Base-by-base conservation (phyloP, 2,329 filamentous ascomycete species). In the Parastagonospora avenae region DNA sequence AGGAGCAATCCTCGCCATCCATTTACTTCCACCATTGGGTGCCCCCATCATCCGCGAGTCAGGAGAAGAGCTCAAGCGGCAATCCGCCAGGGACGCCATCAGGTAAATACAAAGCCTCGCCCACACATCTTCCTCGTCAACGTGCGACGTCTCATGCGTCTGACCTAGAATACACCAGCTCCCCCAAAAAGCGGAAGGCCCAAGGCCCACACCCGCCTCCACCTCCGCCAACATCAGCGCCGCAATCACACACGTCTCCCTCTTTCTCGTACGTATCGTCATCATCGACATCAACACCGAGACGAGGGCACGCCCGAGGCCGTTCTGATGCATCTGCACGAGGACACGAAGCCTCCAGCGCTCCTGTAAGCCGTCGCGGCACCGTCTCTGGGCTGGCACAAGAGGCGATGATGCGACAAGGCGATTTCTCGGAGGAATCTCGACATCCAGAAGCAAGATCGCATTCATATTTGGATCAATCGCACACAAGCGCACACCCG, bases 1-100 rank as follows among this genome's bases (percentile, higher is more conserved):
- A 86, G 63, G 75, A 84, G 38, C 80, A 87, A 57, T 82, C 85
- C 14, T 90, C 89, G 35, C 86, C 88, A 0, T 89, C 87, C 16
- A 89, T 96, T 41, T 94, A 91, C 73, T 96, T 96, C 71, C 91
- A 96, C 68, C 91, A 96, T 70, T 96, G 92, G 91, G 89, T 93
- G 52, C 92, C 92, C 39, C 92, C 92, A 11, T 59, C 55, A 10
- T 83, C 81, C 16, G 83, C 85, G 56, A 82, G 89, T 73, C 79
- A 80, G 57, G 81, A 79, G 46, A 71, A 74, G 48, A 59, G 82
- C 52, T 76, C 80, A 58, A 77, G 80, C 70, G 80, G 82, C 50
- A 85, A 85, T 64, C 86, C 89, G 70, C 88, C 89, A 54, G 84
- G 83, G 66, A 89, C 88, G 55, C 88, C 90, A 67, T 87, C 89